Percentiles rank a stretch among this genome's conserved stretches.
Evolutionary conservation across 2,329 filamentous ascomycete species (phyloP).

Genomic region (Nemania bipapillata): DNA sequence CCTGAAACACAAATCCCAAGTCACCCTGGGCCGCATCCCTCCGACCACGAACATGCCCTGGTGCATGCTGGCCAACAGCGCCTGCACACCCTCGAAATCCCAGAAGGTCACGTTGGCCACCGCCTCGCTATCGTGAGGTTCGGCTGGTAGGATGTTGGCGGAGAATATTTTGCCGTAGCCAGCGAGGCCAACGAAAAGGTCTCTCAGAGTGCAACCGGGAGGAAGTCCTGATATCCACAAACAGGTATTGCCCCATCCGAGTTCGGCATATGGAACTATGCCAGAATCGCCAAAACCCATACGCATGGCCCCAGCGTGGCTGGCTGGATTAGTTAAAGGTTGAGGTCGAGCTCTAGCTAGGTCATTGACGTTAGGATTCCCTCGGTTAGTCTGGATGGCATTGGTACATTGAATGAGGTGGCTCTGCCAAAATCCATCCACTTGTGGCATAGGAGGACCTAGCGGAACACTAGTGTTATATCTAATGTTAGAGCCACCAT

Average conservation of each 20-base stretch:
- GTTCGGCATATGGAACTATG: too few relatives aligned
- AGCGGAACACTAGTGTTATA: not conserved
- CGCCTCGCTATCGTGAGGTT: not conserved
- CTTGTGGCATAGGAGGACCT: too few relatives aligned
- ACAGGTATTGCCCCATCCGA: not conserved
- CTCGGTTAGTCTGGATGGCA: too few relatives aligned
- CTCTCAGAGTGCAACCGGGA: not conserved
- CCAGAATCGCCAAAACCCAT: too few relatives aligned
- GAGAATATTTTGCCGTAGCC: slow-evolving; percentile 10
- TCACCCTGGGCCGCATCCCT: not conserved
- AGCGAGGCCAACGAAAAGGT: not conserved
- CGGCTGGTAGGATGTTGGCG: not conserved
- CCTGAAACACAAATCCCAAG: not conserved
- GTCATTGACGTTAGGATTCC: too few relatives aligned
- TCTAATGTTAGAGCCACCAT: not conserved
- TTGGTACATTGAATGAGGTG: not conserved
- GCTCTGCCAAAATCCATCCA: not conserved
- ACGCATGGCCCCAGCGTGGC: too few relatives aligned
- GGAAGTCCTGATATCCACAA: not conserved
- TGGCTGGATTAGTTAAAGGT: too few relatives aligned
- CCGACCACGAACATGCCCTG: not conserved
- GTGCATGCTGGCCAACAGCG: not conserved
- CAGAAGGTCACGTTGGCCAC: slow-evolving; percentile 9
- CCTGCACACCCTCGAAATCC: not conserved
- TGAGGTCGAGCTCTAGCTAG: too few relatives aligned